Evolutionary conservation across 2,329 filamentous ascomycete genomes (phyloP), one percentile per base, ranked within the genome.

Genomic region (Leptographium procerum): DNA sequence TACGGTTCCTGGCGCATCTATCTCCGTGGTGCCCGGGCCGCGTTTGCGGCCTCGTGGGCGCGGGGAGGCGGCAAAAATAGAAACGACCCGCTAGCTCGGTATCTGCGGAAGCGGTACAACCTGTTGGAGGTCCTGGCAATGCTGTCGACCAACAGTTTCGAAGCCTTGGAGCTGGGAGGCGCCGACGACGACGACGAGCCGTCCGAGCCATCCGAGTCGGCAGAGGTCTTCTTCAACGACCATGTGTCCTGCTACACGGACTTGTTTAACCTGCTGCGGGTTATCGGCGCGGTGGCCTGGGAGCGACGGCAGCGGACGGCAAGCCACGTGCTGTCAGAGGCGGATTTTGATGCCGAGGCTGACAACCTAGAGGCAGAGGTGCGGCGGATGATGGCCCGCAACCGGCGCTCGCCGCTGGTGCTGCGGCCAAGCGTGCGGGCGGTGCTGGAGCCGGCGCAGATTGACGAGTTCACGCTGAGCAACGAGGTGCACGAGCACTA

Each of bases 201-300:
- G 29, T n/a, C 50, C 31, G 19, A n/a, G 6, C 10, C 29, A 5
- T 31, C 16, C 11, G 29, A n/a, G 14, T 1, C 24, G 16, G 31
- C 33, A 13, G 28, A 36, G 10, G 29, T 50, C 24, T 31, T 57
- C 13, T 45, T 57, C 24, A 47, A 57, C 34, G 55, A 57, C 47
- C 55, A 57, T 34, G 47, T 57, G 19, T 33, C 55, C 33, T 57
- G 55, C 55, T 57, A 57, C 24, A 43, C 55, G 16, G 55, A 57
- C 33, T 24, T 57, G 14, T 57, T 57, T 19, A 31, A 31, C 14
- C 55, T 57, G 13, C 55, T 57, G 13, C 55, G 55, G 13, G 31
- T 57, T 47, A 52, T 52, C n/a, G 55, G 55, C 11, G 55, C 55
- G 8, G 47, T 57, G 2, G 55, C 55, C 1, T 57, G 55, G 55